Evolutionary conservation across 805 yeast genomes (phyloP).

Genomic region (Metschnikowia lochheadii): DNA sequence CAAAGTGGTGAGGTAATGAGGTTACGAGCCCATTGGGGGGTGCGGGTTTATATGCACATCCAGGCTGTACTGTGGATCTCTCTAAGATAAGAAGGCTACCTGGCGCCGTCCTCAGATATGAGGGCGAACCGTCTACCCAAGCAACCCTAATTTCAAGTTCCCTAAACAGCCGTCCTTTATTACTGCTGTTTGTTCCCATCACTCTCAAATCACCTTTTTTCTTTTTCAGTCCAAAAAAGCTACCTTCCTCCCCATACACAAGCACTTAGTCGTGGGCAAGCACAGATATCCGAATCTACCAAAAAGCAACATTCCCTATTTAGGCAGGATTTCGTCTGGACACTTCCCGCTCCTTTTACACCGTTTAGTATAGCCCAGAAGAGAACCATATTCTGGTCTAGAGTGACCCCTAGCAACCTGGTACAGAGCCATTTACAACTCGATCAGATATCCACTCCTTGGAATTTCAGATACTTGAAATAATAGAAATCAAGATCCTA

Average conservation of each 20-base stretch:
- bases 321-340: no score
- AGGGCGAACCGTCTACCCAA: not conserved
- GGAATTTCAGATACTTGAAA: no score
- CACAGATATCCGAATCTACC: not conserved
- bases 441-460: no score
- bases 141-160: not conserved
- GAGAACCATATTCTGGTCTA: no score
- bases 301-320: not conserved
- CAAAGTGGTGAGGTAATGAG: no score
- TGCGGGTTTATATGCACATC: not conserved
- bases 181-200: not conserved
- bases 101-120: not conserved
- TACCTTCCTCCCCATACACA: not conserved
- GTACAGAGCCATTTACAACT: no score
- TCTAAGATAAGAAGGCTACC: not conserved
- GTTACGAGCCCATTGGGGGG: no score
- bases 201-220: not conserved
- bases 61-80: not conserved
- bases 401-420: no score
- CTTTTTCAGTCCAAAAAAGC: not conserved
- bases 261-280: not conserved
- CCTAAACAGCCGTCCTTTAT: not conserved
- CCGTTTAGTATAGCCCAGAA: no score
- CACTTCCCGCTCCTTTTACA: no score
- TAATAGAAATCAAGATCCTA: no score